Evolutionary conservation across 495 filamentous ascomycete genomes (phyloP), one percentile per base, ranked within the genome.

Genomic region (Aspergillus bertholletiae): DNA sequence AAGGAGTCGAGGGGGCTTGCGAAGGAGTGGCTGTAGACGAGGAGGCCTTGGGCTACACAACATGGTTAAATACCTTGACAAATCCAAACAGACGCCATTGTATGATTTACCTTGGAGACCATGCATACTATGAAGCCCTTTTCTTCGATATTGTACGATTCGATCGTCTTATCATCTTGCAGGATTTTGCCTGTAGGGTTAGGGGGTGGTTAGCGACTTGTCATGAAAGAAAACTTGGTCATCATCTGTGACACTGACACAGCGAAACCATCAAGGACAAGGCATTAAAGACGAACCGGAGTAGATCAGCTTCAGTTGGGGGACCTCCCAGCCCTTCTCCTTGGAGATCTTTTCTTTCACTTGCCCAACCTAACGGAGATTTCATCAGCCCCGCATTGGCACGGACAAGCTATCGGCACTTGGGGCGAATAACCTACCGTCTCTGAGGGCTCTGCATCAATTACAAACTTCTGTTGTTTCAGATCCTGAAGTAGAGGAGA

Each of bases 81-180:
- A 44, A 40, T 7, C 40, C 13, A 11, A 41, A 28, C 1, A 44
- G 55, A 48, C 15, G 48, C 49, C 9, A 52, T n/a, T 48, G 41
- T 24, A 39, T 7, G 32, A 17, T 18, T 40, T 81, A 96, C 93
- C 89, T 97, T 97, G 54, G 86, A 87, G 41, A 94, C 84, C 83
- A 98, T 94, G 72, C 94, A 98, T 40, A 98, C 95, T 61, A 98
- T 87, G 69, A 96, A 97, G 22, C 94, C 94, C 81, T 97, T 98
- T 81, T 97, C 94, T 74, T 98, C 93, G 54, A 98, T 96, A 74
- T 88, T 95, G 77, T 96, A 97, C 5, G 88, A 89, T 68, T 92
- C 91, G 59, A 97, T 87, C 15, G 93, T 93, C 63, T 96, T 93
- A 56, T 87, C 89, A 89, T 98, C 94, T 74, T 96, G 89, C 55